Percentiles rank a stretch among this genome's conserved stretches.
Conservation (phyloP, 768 basidiomycete species). For the Hygrocybe punicea region DNA sequence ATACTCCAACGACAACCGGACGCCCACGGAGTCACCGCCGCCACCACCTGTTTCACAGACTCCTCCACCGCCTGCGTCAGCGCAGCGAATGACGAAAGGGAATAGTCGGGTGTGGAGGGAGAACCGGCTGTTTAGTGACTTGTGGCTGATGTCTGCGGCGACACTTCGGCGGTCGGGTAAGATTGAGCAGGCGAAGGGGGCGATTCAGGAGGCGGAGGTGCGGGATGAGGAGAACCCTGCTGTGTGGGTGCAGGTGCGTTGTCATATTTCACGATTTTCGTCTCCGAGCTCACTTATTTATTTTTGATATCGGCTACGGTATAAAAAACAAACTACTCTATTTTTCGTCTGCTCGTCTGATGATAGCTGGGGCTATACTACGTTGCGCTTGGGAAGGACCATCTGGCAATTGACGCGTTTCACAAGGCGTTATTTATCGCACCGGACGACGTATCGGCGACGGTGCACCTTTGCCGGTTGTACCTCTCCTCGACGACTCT, state of each 20-base stretch:
- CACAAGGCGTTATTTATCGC: conserved; percentile 86
- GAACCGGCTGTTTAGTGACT: conserved; percentile 68
- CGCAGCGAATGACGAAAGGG: conserved; percentile 34
- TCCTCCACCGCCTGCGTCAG: conserved; percentile 42
- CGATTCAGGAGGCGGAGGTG: conserved; percentile 94
- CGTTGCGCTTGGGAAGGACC: conserved; percentile 51
- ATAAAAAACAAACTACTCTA: not conserved
- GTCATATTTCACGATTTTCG: not conserved
- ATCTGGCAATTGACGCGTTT: conserved; percentile 69
- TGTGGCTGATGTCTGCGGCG: conserved; percentile 94
- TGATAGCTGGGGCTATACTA: conserved; percentile 77
- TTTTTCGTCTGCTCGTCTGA: not conserved
- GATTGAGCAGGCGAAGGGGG: conserved; percentile 83
- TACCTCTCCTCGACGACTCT: conserved; percentile 47
- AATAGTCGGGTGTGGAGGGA: conserved; percentile 53
- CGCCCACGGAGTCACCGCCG: conserved; percentile 36
- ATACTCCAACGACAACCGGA: conserved; percentile 30
- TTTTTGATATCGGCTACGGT: not conserved
- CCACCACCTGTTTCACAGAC: conserved; percentile 22
- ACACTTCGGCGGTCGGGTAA: conserved; percentile 88
- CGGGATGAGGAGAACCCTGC: conserved; percentile 80
- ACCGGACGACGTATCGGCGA: conserved; percentile 74
- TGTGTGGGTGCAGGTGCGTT: conserved; percentile 89
- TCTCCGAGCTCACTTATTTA: too few species aligned
- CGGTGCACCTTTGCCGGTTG: conserved; percentile 72